These are phyloP conservation scores for Crithidia fasciculata DNA, from an alignment of 208 protist species.

Conservation along the genomic window DNA sequence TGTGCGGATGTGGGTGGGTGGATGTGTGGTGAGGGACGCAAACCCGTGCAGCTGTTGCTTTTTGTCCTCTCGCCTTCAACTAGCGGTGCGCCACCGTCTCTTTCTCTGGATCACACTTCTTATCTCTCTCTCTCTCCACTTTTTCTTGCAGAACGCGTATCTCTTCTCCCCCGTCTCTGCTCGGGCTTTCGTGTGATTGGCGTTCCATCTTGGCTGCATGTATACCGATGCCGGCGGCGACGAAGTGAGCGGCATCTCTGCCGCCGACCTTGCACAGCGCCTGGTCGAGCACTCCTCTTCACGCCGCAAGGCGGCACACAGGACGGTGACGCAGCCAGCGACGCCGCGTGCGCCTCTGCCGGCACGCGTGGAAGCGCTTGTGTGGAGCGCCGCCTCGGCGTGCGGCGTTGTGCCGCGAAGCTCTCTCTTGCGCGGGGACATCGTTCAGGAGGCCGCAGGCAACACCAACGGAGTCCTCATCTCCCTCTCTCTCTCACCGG, in stretches of 20 bases:
- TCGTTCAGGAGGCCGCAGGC: background rate
- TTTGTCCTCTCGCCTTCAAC: too few relatives aligned
- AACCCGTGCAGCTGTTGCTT: too few relatives aligned
- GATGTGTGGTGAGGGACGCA: too few relatives aligned
- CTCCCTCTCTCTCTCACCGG: slow-evolving; percentile 11
- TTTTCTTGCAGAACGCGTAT: background rate
- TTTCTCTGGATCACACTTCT: background rate
- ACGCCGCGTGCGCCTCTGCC: slow-evolving; percentile 1
- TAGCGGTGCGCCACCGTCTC: too few relatives aligned
- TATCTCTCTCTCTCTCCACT: background rate
- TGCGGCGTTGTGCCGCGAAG: slow-evolving; percentile 15
- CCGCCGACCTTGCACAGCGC: slow-evolving; percentile 18
- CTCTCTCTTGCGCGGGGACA: slow-evolving; percentile 22
- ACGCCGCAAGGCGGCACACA: background rate
- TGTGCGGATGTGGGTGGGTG: too few relatives aligned
- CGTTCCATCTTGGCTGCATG: background rate
- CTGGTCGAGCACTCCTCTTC: slow-evolving; percentile 6
- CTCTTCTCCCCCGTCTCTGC: background rate
- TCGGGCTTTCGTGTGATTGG: slow-evolving; percentile 12
- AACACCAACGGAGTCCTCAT: background rate
- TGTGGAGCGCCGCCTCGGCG: slow-evolving; percentile 19
- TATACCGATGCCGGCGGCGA: background rate
- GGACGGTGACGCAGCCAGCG: too few relatives aligned
- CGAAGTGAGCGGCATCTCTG: slow-evolving; percentile 15
- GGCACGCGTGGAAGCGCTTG: background rate